Percentiles rank a stretch among this genome's conserved stretches.
These are phyloP conservation scores for Millerago galiae DNA, from an alignment of 805 yeast genomes.

Conservation along the genomic window DNA sequence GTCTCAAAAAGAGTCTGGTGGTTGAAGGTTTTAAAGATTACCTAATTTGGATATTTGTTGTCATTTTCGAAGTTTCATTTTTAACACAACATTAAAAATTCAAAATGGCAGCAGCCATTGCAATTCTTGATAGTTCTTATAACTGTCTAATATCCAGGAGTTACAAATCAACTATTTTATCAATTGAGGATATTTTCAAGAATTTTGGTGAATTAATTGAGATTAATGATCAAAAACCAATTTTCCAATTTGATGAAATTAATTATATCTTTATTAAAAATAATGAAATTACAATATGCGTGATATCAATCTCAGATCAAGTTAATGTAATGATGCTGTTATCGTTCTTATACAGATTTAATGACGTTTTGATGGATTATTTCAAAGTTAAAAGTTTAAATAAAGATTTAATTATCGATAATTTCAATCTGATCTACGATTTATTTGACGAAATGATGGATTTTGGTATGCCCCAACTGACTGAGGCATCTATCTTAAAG, in stretches of 20 bases:
- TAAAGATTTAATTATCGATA: constrained; percentile 61
- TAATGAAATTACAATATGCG: constrained; percentile 35
- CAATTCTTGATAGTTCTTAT: constrained; percentile 6
- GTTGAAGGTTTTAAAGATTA: no score
- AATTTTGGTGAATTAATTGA: not conserved
- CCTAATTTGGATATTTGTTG: no score
- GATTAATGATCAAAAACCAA: constrained; percentile 1
- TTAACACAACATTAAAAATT: not conserved
- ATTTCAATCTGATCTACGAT: constrained; percentile 69
- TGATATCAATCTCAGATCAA: constrained; percentile 23
- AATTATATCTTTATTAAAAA: constrained; percentile 49
- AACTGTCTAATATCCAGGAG: constrained; percentile 3
- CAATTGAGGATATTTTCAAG: constrained; percentile 21
- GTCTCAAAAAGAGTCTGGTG: no score
- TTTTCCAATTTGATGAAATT: constrained; percentile 33
- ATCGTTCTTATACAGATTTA: constrained; percentile 46
- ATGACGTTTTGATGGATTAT: constrained; percentile 39
- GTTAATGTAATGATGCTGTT: constrained; percentile 51
- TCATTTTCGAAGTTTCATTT: not conserved
- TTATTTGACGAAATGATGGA: constrained; percentile 80
- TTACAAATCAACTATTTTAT: constrained; percentile 2
- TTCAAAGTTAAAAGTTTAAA: constrained; percentile 36
- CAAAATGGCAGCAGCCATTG: constrained; percentile 10
- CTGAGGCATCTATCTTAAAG: constrained; percentile 70
- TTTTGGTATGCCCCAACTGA: constrained; percentile 78